A percentile compares a stretch with the other conserved stretches of the same genome.
These are phyloP conservation scores for Aspergillus sp. DNA, from an alignment of 2,329 filamentous ascomycete species.

Conservation along the genomic window DNA sequence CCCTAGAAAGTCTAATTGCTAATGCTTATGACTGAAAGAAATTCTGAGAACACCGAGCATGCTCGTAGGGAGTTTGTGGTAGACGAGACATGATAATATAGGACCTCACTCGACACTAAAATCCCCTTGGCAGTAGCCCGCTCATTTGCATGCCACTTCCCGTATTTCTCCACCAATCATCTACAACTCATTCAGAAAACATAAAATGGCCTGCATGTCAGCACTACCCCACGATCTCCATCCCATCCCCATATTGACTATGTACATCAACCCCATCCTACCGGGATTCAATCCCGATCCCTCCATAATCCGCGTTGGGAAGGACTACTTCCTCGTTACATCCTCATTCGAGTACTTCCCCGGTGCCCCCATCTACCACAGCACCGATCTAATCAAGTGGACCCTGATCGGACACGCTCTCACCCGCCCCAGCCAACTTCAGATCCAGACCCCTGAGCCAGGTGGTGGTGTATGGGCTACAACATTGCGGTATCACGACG, in stretches of 20 bases:
- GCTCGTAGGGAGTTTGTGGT: accelerated
- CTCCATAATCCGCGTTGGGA: conserved; percentile 53
- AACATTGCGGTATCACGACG: conserved; percentile 49
- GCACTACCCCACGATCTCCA: not conserved
- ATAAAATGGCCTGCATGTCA: not conserved
- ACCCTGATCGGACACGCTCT: conserved; percentile 40
- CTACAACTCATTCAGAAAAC: not conserved
- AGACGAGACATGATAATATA: too few relatives aligned
- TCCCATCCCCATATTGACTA: not conserved
- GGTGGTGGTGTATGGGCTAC: conserved; percentile 51
- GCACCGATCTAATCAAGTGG: conserved; percentile 49
- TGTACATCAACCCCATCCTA: conserved; percentile 54
- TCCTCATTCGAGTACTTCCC: conserved; percentile 66
- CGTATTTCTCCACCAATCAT: conserved; percentile 9
- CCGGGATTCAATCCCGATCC: conserved; percentile 66
- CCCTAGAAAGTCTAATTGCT: too few relatives aligned
- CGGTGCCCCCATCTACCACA: conserved; percentile 62
- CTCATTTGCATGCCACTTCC: not conserved
- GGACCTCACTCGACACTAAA: not conserved
- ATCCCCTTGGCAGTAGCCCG: not conserved
- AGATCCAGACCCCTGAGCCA: conserved; percentile 37
- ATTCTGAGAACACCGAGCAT: too few relatives aligned
- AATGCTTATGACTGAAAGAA: too few relatives aligned
- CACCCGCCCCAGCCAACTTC: conserved; percentile 36
- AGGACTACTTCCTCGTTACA: conserved; percentile 61